Percentiles rank a stretch among this genome's conserved stretches.
Evolutionary conservation across 495 filamentous ascomycete species (phyloP).

Genomic region (Trypethelium eluteriae): DNA sequence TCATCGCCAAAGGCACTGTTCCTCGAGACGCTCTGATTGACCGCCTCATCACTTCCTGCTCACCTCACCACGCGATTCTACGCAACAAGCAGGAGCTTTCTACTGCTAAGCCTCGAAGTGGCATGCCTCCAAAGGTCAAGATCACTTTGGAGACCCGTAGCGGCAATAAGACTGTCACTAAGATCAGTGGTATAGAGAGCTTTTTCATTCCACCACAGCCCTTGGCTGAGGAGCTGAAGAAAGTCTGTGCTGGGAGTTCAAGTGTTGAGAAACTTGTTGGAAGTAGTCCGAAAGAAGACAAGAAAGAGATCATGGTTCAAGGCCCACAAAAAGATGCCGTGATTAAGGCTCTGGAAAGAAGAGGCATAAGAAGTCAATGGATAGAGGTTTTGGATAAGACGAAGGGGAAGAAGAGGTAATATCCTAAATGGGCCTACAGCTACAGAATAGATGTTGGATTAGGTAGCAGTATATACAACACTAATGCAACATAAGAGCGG

Average conservation of each 20-base stretch:
- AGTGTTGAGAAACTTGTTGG: conserved; percentile 57
- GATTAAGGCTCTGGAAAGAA: conserved; percentile 51
- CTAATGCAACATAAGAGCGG: background rate
- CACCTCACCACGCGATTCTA: conserved; percentile 52
- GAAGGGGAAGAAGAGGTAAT: conserved; percentile 54
- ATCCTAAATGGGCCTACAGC: background rate
- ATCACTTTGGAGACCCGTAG: conserved; percentile 57
- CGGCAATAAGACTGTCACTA: conserved; percentile 64
- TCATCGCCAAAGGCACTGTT: conserved; percentile 50
- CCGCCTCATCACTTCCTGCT: conserved; percentile 46
- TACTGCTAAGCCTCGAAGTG: conserved; percentile 54
- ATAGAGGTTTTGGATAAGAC: conserved; percentile 63
- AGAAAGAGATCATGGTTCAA: conserved; percentile 64
- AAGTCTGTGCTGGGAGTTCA: conserved; percentile 62
- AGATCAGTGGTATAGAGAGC: conserved; percentile 53
- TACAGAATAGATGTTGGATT: background rate
- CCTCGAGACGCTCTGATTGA: conserved; percentile 58
- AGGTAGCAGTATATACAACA: background rate
- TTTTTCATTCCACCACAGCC: conserved; percentile 54
- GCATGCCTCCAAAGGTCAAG: conserved; percentile 50
- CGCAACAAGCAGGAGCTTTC: conserved; percentile 41
- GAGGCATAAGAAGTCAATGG: conserved; percentile 56
- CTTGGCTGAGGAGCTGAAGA: conserved; percentile 62
- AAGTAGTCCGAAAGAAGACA: conserved; percentile 47
- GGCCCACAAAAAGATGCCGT: conserved; percentile 58